Conservation (phyloP, 1,284 basidiomycete genomes). For the Puccinia brachypodii region DNA sequence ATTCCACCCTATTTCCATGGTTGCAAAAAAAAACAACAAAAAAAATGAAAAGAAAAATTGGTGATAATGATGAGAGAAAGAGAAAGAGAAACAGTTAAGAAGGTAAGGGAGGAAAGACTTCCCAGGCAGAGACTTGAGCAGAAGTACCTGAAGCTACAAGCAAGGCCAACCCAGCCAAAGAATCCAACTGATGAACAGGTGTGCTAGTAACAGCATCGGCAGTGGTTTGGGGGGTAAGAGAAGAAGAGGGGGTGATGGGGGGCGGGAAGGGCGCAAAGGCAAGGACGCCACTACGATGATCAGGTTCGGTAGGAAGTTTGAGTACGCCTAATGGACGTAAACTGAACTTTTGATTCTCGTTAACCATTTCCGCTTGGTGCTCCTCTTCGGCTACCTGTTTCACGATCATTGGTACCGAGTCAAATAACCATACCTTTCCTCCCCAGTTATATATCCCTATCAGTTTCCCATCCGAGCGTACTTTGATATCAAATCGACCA, state of each 20-base stretch:
- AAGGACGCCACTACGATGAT: constrained; percentile 28
- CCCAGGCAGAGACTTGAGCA: constrained; percentile 1
- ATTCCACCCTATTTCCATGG: too few relatives aligned
- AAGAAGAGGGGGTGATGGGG: background rate
- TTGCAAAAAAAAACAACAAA: too few relatives aligned
- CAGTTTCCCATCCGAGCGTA: constrained; percentile 41
- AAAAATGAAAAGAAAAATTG: too few relatives aligned
- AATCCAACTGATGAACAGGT: background rate
- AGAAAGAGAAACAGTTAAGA: background rate
- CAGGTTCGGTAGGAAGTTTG: constrained; percentile 17
- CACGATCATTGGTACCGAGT: background rate
- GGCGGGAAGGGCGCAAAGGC: constrained; percentile 22
- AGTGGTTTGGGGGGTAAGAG: background rate
- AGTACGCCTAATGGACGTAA: constrained; percentile 16
- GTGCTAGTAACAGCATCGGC: background rate
- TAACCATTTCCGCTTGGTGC: background rate
- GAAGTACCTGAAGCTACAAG: background rate
- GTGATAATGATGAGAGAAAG: background rate
- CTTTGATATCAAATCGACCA: constrained; percentile 34
- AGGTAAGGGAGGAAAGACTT: constrained; percentile 8
- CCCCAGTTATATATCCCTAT: constrained; percentile 27
- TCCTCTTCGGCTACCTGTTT: background rate
- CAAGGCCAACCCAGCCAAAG: background rate
- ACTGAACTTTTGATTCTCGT: background rate
- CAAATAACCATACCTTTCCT: constrained; percentile 40